These are phyloP conservation scores for Oryza glaberrima DNA, from an alignment of 176 grass and related monocot genomes.

Conservation along the genomic window DNA sequence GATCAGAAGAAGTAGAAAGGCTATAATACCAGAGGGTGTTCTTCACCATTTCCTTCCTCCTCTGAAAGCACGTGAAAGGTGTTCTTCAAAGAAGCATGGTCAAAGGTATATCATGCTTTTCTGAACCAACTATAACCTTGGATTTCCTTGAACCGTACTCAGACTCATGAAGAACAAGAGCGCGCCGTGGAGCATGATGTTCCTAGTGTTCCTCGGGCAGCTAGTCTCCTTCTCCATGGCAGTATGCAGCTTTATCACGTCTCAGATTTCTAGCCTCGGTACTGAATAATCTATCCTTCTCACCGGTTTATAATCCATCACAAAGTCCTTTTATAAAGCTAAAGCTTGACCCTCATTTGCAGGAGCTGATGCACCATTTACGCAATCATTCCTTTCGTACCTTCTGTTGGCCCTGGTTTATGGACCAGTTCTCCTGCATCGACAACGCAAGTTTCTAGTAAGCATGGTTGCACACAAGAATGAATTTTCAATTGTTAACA, in stretches of 20 bases:
- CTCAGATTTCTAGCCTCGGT: conserved; percentile 52
- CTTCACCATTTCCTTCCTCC: neutral
- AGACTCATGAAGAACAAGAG: conserved; percentile 44
- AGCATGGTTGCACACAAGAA: neutral
- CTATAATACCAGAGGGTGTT: neutral
- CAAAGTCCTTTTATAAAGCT: neutral
- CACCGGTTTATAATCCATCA: neutral
- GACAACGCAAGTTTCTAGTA: conserved; percentile 47
- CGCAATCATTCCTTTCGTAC: conserved; percentile 62
- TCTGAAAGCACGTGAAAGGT: neutral
- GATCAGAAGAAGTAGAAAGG: neutral
- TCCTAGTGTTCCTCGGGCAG: conserved; percentile 62
- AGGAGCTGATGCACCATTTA: conserved; percentile 58
- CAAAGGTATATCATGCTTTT: neutral
- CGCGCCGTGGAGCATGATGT: conserved; percentile 35
- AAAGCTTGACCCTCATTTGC: conserved; percentile 10
- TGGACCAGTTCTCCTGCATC: conserved; percentile 43
- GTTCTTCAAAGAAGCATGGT: neutral
- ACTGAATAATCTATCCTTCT: neutral
- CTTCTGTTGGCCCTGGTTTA: conserved; percentile 52
- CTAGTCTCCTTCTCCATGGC: conserved; percentile 60
- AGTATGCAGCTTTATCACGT: conserved; percentile 54
- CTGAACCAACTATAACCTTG: neutral
- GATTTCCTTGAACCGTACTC: neutral
- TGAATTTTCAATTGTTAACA: neutral